Evolutionary conservation across 768 basidiomycete genomes (phyloP), one percentile per base, ranked within the genome.

Genomic region (Tephrocybe rancida): DNA sequence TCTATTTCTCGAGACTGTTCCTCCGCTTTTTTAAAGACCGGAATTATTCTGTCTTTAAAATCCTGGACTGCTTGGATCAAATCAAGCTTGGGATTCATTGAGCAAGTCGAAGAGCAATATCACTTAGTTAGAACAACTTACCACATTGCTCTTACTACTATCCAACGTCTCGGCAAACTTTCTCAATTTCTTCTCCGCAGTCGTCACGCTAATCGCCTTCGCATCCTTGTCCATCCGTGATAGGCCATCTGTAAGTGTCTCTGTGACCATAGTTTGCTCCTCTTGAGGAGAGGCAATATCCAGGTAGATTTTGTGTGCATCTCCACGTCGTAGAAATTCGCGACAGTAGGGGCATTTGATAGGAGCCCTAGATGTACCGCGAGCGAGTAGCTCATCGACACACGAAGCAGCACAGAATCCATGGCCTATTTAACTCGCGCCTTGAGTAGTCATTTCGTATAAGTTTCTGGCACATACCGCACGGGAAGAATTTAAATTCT

Each of bases 11-110:
- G 55, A 3, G 62, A 52, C 50, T 74, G 72, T 25, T 51, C 55
- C 29, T 71, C 67, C 13, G 67, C 50, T 42, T 56, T 62, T 25
- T 55, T 59, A 49, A 75, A 78, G 1, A 73, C 16, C 7, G 79
- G 79, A 14, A 71, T 60, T 14, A 79, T 73, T 6, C 77, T 73
- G 18, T 69, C 60, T 32, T 68, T 71, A 57, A 81, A 78, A 44
- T 76, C 70, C 22, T 67, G 61, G 5, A 79, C 56, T 3, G 76
- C 73, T 37, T 64, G 55, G n/a, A 73, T 55, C 6, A 80, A 58
- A 39, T 56, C 50, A 3, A 53, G 49, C 78, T 79, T 44, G 13
- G 16, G 10, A 13, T 30, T 25, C 16, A 18, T 22, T 41, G 25
- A 32, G 29, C 32, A 26, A 29, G 22, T 10, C 45, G 43, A 29